A percentile compares a stretch with the other conserved stretches of the same genome.
phyloP scores from a whole-genome alignment of 345 rosid genomes.

The Microthlaspi erraticum region DNA sequence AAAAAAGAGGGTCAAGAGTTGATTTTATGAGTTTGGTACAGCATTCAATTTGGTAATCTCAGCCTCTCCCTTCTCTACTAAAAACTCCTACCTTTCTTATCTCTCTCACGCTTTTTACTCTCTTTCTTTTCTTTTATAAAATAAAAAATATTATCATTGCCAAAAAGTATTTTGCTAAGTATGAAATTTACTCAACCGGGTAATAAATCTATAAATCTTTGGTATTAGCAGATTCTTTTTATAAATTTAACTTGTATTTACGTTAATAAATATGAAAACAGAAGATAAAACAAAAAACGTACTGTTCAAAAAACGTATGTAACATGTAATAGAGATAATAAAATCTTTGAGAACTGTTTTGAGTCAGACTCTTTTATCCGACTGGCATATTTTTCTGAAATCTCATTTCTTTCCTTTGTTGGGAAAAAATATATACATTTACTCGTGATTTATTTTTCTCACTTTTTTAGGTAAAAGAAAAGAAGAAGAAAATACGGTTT shows the following conservation, averaged over 20 bases:
- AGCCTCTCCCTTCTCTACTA: slow-evolving; percentile 33
- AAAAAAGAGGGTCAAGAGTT: slow-evolving; percentile 31
- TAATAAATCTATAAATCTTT: slow-evolving; percentile 16
- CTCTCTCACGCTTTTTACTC: slow-evolving; percentile 3
- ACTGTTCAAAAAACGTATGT: slow-evolving; percentile 11
- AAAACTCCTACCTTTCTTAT: slow-evolving; percentile 48
- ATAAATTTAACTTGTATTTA: slow-evolving; percentile 16
- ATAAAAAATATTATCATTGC: neutral
- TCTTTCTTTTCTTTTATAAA: neutral
- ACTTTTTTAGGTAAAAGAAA: neutral
- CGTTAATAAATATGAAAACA: slow-evolving; percentile 4
- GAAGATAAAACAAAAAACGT: neutral
- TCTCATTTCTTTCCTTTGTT: neutral
- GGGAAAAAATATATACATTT: neutral
- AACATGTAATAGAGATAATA: neutral
- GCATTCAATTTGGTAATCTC: slow-evolving; percentile 60
- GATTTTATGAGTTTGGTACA: slow-evolving; percentile 70
- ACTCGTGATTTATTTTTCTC: neutral
- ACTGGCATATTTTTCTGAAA: neutral
- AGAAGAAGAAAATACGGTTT: neutral
- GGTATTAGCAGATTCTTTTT: slow-evolving; percentile 10
- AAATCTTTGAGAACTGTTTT: slow-evolving; percentile 10
- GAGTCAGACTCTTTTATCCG: slow-evolving; percentile 2
- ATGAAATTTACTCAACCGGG: slow-evolving; percentile 21
- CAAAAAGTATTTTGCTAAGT: slow-evolving; percentile 1